Base-by-base conservation (phyloP, 2,329 filamentous ascomycete species). In the Acarospora socialis region DNA sequence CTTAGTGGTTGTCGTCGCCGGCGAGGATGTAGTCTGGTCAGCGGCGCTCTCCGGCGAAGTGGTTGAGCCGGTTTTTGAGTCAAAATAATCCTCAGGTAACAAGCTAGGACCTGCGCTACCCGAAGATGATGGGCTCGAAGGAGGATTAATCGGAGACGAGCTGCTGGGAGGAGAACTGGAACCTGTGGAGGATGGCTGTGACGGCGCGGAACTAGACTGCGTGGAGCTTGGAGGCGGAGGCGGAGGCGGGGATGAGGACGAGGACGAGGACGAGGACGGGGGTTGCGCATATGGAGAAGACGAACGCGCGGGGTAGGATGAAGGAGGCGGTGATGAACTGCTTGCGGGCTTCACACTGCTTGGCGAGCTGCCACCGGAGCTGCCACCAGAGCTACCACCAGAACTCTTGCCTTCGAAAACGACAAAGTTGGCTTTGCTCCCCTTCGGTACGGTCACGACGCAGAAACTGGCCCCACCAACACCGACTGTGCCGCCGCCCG, bases 401-500 rank as follows among this genome's bases (percentile, higher is more conserved):
- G 50, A 53, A 23, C 48, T 22, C 8, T 16, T 17, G 12, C 30
- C 44, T n/a, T 57, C 54, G 43, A 67, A 69, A 18, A 81, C 69
- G 16, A 81, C 68, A 41, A 86, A 71, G 46, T 71, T 72, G 25
- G 78, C 81, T 33, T 64, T 71, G 28, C 56, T 54, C 16, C 80
- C 80, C 44, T 69, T 68, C 25, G 73, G 63, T 10, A 83, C 73
- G 9, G 80, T 86, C 8, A 81, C 80, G 28, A 84, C 79, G 45
- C 81, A 87, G 55, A 82, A 86, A 24, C 63, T 59, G 12, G 73
- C 69, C 43, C 68, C 73, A 18, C 78, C 78, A 10, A 78, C 80
- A 30, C 80, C 79, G 10, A 56, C 55, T 22, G 68, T 59, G 13
- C 64, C 53, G 12, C 63, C 53, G 45, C 75, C 77, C 6, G 54